A percentile compares a stretch with the other conserved stretches of the same genome.
Evolutionary conservation across 1,139 yeast species (phyloP).

Genomic region (Sugiyamaella grinbergsii): DNA sequence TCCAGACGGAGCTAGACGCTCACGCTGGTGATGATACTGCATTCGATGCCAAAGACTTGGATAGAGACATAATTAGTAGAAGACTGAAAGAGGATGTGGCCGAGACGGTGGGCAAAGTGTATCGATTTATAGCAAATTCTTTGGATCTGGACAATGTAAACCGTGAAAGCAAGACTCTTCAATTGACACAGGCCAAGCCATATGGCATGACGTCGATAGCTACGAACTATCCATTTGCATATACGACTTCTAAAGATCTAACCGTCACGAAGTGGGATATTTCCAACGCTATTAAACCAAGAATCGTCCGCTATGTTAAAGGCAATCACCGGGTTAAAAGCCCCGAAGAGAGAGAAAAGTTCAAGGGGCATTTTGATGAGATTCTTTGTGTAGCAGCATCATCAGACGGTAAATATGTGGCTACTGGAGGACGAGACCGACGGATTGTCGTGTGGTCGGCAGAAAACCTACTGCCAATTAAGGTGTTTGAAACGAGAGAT

Average conservation of each 20-base stretch:
- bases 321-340: constrained; percentile 56
- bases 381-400: constrained; percentile 80
- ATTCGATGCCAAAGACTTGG: constrained; percentile 91
- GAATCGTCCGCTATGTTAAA: constrained; percentile 60
- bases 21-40: constrained; percentile 50
- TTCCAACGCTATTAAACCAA: constrained; percentile 50
- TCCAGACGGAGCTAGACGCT: constrained; percentile 56
- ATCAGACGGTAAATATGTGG: constrained; percentile 83
- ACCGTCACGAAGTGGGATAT: constrained; percentile 79
- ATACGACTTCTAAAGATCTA: constrained; percentile 81
- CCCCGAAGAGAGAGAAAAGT: constrained; percentile 38
- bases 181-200: constrained; percentile 29
- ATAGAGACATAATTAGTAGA: constrained; percentile 77
- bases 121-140: constrained; percentile 55
- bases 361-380: constrained; percentile 70
- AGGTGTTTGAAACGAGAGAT: constrained; percentile 72
- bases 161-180: constrained; percentile 23
- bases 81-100: constrained; percentile 88
- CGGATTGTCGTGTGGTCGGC: constrained; percentile 83
- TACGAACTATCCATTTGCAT: constrained; percentile 60
- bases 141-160: constrained; percentile 22
- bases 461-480: constrained; percentile 71
- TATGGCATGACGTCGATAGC: constrained; percentile 42
- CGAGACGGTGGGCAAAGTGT: constrained; percentile 80
- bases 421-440: constrained; percentile 86